Percentiles rank a stretch among this genome's conserved stretches.
Conservation (phyloP, 768 basidiomycete genomes). For the Cantharellus anzutake region DNA sequence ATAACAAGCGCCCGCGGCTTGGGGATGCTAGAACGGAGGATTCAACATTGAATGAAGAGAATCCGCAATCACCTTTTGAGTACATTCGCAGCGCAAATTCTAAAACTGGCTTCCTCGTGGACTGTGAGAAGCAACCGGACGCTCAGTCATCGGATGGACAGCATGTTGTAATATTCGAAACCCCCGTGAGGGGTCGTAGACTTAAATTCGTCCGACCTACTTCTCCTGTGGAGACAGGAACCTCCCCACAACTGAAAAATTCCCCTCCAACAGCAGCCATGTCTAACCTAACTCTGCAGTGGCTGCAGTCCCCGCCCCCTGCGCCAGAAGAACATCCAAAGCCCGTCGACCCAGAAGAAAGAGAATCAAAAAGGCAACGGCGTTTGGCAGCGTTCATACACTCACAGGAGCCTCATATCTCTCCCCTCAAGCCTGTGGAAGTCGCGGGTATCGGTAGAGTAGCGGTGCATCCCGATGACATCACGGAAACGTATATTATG, state of each 20-base stretch:
- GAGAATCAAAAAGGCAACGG: slow-evolving; percentile 49
- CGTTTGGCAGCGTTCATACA: slow-evolving; percentile 51
- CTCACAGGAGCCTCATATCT: slow-evolving; percentile 3
- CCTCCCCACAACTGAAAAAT: not conserved
- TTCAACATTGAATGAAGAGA: not conserved
- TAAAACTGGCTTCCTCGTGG: not conserved
- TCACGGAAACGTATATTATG: not conserved
- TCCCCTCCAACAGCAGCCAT: not conserved
- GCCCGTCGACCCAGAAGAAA: not conserved
- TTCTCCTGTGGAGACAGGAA: not conserved
- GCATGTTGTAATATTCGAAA: not conserved
- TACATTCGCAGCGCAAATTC: not conserved
- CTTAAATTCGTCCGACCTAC: slow-evolving; percentile 3
- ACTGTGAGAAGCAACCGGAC: not conserved
- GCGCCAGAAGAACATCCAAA: not conserved
- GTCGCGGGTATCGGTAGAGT: slow-evolving; percentile 9
- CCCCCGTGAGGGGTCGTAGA: slow-evolving; percentile 7
- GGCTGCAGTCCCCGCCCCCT: not conserved
- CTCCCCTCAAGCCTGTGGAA: slow-evolving; percentile 7
- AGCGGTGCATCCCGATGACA: slow-evolving; percentile 7
- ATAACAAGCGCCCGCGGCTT: not conserved
- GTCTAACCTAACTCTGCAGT: not conserved
- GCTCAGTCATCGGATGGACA: not conserved
- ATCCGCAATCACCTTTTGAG: not conserved
- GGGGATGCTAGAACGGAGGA: not conserved